phyloP scores from a whole-genome alignment of 2,329 filamentous ascomycete genomes.

The Xylaria sp. region DNA sequence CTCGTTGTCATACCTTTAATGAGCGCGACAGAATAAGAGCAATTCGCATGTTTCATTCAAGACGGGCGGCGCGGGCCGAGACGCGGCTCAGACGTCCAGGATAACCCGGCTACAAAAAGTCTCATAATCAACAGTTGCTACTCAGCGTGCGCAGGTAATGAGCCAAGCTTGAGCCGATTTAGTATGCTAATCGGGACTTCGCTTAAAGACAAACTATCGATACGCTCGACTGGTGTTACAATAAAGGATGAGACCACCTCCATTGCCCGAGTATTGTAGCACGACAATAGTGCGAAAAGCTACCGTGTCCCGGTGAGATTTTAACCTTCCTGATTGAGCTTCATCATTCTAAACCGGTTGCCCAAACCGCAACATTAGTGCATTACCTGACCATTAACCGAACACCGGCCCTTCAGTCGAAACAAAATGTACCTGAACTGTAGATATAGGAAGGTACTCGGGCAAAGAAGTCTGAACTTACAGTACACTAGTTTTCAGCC shows the following conservation, averaged over 20 bases:
- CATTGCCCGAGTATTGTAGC: conserved; percentile 1
- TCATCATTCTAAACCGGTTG: neutral
- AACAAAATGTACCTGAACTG: neutral
- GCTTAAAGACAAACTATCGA: conserved; percentile 22
- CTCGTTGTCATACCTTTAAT: neutral
- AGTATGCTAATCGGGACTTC: conserved; percentile 5
- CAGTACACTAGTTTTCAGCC: conserved; percentile 3
- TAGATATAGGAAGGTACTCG: conserved; percentile 22
- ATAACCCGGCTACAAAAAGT: conserved; percentile 9
- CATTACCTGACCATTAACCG: conserved; percentile 2
- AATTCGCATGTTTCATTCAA: neutral
- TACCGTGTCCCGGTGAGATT: neutral
- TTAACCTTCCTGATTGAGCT: conserved; percentile 24
- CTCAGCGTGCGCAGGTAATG: neutral
- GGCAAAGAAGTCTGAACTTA: no score
- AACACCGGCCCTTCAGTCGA: conserved; percentile 8
- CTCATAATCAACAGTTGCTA: neutral
- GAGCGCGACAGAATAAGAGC: conserved; percentile 1
- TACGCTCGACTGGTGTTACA: conserved; percentile 6
- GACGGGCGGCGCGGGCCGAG: conserved; percentile 34
- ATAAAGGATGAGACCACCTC: neutral
- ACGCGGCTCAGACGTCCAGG: conserved; percentile 9
- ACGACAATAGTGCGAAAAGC: conserved; percentile 2
- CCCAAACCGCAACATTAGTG: conserved; percentile 10
- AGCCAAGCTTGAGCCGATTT: neutral